These are phyloP conservation scores for Cutaneotrichosporon cavernicola DNA, from an alignment of 1,284 basidiomycete species.

Conservation along the genomic window DNA sequence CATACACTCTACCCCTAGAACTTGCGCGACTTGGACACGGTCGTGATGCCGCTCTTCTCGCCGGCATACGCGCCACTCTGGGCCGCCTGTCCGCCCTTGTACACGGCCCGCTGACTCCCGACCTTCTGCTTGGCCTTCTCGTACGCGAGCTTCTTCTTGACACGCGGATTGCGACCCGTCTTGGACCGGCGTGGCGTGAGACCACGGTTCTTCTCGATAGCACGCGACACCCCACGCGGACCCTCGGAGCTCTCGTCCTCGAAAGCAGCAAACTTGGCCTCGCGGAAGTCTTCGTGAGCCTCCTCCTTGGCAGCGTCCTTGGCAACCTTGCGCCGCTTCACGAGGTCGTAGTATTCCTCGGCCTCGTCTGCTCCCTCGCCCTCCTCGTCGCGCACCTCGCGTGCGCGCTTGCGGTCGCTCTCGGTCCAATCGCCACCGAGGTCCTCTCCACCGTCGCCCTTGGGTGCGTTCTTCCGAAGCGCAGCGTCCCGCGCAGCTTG, in stretches of 20 bases:
- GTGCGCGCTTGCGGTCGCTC: conserved; percentile 57
- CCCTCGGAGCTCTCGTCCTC: conserved; percentile 58
- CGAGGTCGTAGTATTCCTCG: conserved; percentile 80
- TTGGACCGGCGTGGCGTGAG: conserved; percentile 84
- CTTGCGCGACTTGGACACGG: conserved; percentile 78
- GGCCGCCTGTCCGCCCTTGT: conserved; percentile 72
- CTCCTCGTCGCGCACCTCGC: conserved; percentile 54
- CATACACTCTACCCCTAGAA: conserved; percentile 48
- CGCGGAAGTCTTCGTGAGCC: conserved; percentile 68
- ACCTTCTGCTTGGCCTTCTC: conserved; percentile 92
- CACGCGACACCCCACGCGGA: conserved; percentile 79
- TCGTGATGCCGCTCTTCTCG: conserved; percentile 73
- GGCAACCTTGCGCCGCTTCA: conserved; percentile 69
- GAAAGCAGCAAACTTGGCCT: conserved; percentile 60
- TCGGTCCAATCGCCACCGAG: conserved; percentile 56
- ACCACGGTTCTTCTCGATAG: conserved; percentile 88
- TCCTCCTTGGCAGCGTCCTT: conserved; percentile 75
- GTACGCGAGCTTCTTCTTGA: conserved; percentile 89
- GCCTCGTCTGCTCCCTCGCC: conserved; percentile 51
- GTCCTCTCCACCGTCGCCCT: conserved; percentile 42
- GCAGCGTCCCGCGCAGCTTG: conserved; percentile 55
- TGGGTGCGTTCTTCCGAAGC: conserved; percentile 52
- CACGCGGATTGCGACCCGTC: conserved; percentile 83
- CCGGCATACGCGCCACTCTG: conserved; percentile 56
- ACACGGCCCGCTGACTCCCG: conserved; percentile 79